Evolutionary conservation across 1,139 yeast species (phyloP).

Genomic region (Eremothecium coryli): DNA sequence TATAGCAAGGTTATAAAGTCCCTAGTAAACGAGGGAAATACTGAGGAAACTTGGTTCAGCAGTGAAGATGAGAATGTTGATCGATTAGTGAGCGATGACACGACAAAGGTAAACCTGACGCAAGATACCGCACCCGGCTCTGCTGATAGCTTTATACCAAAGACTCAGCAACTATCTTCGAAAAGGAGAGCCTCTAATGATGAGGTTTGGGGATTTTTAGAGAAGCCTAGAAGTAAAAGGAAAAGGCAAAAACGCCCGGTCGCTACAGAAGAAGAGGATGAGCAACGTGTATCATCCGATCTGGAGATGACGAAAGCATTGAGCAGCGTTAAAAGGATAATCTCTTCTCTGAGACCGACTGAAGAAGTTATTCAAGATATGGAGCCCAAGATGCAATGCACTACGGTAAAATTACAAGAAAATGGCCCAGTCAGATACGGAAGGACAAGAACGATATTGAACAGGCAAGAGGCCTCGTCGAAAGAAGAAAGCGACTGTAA

Average conservation of each 20-base stretch:
- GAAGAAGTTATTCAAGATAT: slow-evolving; percentile 3
- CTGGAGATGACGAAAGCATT: slow-evolving; percentile 6
- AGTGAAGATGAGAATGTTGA: slow-evolving; percentile 2
- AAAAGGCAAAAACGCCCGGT: slow-evolving; percentile 14
- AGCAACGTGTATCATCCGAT: neutral
- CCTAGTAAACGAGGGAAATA: neutral
- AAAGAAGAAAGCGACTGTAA: slow-evolving; percentile 6
- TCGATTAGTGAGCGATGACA: slow-evolving; percentile 1
- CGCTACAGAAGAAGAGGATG: slow-evolving; percentile 2
- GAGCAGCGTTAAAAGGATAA: slow-evolving; percentile 8
- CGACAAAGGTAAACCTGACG: slow-evolving; percentile 1
- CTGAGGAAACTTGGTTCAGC: slow-evolving; percentile 3
- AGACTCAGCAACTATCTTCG: neutral
- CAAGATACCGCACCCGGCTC: neutral
- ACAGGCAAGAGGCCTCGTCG: slow-evolving; percentile 6
- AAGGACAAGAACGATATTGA: slow-evolving; percentile 20
- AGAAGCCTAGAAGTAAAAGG: slow-evolving; percentile 9
- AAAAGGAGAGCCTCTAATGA: neutral
- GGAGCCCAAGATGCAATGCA: neutral
- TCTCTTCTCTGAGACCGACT: slow-evolving; percentile 7
- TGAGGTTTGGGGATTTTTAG: slow-evolving; percentile 14
- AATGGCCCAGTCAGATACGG: slow-evolving; percentile 20
- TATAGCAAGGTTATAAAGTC: neutral
- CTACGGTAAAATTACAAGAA: too few species aligned
- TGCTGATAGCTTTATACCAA: neutral